phyloP scores from a whole-genome alignment of 768 basidiomycete species.

The Leccinellum rugosiceps region DNA sequence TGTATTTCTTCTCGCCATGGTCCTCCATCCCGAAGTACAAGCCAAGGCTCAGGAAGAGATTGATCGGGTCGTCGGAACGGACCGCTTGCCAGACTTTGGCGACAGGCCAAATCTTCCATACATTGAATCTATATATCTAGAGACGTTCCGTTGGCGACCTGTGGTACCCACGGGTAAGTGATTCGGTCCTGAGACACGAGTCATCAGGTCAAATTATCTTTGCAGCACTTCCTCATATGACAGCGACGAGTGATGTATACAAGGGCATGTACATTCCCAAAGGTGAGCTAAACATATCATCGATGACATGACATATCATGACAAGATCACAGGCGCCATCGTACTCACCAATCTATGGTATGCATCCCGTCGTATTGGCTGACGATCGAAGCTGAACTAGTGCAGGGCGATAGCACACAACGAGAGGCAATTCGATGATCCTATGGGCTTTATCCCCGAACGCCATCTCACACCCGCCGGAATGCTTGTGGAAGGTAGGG shows the following conservation, averaged over 20 bases:
- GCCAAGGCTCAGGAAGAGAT: slow-evolving; percentile 32
- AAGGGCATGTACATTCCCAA: slow-evolving; percentile 31
- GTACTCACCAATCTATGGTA: slow-evolving; percentile 28
- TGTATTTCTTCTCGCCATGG: slow-evolving; percentile 34
- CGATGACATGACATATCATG: background rate
- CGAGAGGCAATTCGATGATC: slow-evolving; percentile 47
- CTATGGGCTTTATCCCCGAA: slow-evolving; percentile 53
- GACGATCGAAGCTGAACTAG: background rate
- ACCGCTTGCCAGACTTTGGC: slow-evolving; percentile 26
- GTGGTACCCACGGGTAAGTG: slow-evolving; percentile 27
- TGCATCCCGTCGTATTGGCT: background rate
- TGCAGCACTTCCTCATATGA: slow-evolving; percentile 24
- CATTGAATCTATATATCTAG: slow-evolving; percentile 29
- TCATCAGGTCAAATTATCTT: background rate
- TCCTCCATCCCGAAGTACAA: slow-evolving; percentile 32
- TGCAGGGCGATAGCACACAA: slow-evolving; percentile 49
- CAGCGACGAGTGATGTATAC: slow-evolving; percentile 23
- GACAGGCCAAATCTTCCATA: slow-evolving; percentile 31
- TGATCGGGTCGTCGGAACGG: slow-evolving; percentile 28
- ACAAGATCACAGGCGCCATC: slow-evolving; percentile 11
- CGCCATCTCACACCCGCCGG: slow-evolving; percentile 40
- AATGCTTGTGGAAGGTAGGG: slow-evolving; percentile 5
- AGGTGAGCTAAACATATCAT: slow-evolving; percentile 9
- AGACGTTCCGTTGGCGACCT: slow-evolving; percentile 32
- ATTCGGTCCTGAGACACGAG: background rate